Evolutionary conservation across 345 rosid species (phyloP).

Genomic region (Populus nigra): DNA sequence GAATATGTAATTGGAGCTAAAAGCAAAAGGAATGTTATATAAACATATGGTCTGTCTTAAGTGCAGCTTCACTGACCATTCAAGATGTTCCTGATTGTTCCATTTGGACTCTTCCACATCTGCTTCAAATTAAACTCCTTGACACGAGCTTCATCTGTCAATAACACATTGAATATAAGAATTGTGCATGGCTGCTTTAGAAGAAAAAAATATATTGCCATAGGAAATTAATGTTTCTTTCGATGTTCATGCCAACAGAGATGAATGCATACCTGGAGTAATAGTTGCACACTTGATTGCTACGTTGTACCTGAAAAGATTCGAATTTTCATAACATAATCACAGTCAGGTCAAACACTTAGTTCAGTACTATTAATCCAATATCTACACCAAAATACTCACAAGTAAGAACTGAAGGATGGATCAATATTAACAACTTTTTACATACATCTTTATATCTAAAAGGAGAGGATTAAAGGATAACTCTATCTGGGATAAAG

Average conservation of each 20-base stretch:
- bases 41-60: background rate
- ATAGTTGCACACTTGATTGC: slow-evolving; percentile 29
- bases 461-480: background rate
- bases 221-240: background rate
- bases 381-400: background rate
- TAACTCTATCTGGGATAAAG: background rate
- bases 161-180: slow-evolving; percentile 14
- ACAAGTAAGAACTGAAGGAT: background rate
- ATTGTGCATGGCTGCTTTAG: background rate
- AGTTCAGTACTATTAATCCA: background rate
- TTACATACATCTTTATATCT: background rate
- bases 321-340: background rate
- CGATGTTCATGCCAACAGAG: background rate
- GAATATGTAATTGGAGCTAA: background rate
- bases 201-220: background rate
- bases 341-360: background rate
- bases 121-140: slow-evolving; percentile 81
- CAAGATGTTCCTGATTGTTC: slow-evolving; percentile 91
- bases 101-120: slow-evolving; percentile 99
- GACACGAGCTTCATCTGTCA: slow-evolving; percentile 86
- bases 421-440: background rate
- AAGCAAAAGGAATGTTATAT: background rate
- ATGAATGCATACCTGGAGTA: slow-evolving; percentile 13
- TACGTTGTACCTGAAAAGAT: slow-evolving; percentile 17
- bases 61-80: slow-evolving; percentile 53